Conservation (phyloP, 2,329 filamentous ascomycete genomes). For the Tolypocladium album region DNA sequence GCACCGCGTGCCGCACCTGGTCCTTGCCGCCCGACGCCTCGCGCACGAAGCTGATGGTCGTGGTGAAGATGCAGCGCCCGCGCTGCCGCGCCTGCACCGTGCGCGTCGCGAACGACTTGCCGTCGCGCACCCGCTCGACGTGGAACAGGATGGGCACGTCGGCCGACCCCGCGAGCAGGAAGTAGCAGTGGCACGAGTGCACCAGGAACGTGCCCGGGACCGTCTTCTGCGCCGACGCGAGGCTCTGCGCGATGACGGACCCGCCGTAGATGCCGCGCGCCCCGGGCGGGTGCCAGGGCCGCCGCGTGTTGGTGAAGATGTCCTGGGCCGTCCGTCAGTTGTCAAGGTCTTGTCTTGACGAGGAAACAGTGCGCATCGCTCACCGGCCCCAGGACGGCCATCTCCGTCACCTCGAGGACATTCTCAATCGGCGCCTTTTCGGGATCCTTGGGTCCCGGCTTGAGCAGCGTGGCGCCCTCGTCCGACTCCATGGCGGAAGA, state of each 20-base stretch:
- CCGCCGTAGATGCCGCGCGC: slow-evolving; percentile 92
- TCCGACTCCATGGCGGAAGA: slow-evolving; percentile 6
- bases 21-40: slow-evolving; percentile 43
- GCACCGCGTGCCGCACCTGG: slow-evolving; percentile 54
- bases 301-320: slow-evolving; percentile 89
- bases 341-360: too few species aligned
- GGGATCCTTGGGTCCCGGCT: slow-evolving; percentile 61
- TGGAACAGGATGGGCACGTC: slow-evolving; percentile 87
- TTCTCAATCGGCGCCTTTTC: slow-evolving; percentile 78
- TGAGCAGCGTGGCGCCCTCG: slow-evolving; percentile 36
- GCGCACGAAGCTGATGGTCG: slow-evolving; percentile 78
- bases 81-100: slow-evolving; percentile 93
- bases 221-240: slow-evolving; percentile 79
- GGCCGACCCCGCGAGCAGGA: slow-evolving; percentile 79
- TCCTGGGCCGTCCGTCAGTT: slow-evolving; percentile 38
- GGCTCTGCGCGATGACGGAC: slow-evolving; percentile 83
- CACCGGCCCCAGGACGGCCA: slow-evolving; percentile 65
- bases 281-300: slow-evolving; percentile 83
- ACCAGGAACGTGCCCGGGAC: slow-evolving; percentile 71
- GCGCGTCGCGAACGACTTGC: slow-evolving; percentile 78
- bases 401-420: slow-evolving; percentile 73
- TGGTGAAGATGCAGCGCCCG: slow-evolving; percentile 87
- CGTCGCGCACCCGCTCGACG: slow-evolving; percentile 87
- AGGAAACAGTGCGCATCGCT: slow-evolving; percentile 15
- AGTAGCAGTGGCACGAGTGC: slow-evolving; percentile 99